phyloP scores from a whole-genome alignment of 805 yeast species.

The Starmerella scarabaei region DNA sequence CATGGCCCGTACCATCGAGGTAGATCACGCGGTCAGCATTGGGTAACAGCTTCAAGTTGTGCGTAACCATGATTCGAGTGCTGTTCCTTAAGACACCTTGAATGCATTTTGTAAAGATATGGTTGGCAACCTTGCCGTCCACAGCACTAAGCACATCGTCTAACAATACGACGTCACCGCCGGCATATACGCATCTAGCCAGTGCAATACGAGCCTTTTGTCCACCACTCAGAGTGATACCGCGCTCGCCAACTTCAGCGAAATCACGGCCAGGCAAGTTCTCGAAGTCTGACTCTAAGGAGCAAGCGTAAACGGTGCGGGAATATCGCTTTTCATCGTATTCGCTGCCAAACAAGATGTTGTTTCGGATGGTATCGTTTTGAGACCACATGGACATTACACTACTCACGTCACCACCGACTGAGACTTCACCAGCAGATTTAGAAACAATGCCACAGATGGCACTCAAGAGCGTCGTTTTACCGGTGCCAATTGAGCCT shows the following conservation, averaged over 20 bases:
- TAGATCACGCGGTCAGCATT: conserved; percentile 60
- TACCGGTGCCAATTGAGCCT: conserved; percentile 75
- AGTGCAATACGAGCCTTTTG: conserved; percentile 77
- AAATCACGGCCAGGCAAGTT: conserved; percentile 59
- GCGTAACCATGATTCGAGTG: conserved; percentile 73
- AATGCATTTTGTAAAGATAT: conserved; percentile 58
- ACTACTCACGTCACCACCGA: conserved; percentile 40
- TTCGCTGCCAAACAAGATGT: conserved; percentile 54
- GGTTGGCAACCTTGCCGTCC: conserved; percentile 73
- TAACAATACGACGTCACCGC: conserved; percentile 49
- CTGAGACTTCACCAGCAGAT: conserved; percentile 37
- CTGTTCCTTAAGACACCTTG: conserved; percentile 41
- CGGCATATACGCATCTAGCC: conserved; percentile 68
- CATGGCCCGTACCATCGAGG: conserved; percentile 44
- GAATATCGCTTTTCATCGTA: conserved; percentile 41
- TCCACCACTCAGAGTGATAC: conserved; percentile 80
- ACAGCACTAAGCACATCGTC: conserved; percentile 84
- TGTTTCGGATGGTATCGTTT: conserved; percentile 62
- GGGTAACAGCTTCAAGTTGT: conserved; percentile 59
- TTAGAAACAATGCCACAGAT: conserved; percentile 59
- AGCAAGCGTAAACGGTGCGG: conserved; percentile 48
- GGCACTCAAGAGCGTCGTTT: conserved; percentile 58
- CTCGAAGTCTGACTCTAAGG: conserved; percentile 51
- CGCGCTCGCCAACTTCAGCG: conserved; percentile 73
- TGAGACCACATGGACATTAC: conserved; percentile 76